Evolutionary conservation across 352 stramenopile genomes (phyloP).

Genomic region (Elongisporangium anandrum): DNA sequence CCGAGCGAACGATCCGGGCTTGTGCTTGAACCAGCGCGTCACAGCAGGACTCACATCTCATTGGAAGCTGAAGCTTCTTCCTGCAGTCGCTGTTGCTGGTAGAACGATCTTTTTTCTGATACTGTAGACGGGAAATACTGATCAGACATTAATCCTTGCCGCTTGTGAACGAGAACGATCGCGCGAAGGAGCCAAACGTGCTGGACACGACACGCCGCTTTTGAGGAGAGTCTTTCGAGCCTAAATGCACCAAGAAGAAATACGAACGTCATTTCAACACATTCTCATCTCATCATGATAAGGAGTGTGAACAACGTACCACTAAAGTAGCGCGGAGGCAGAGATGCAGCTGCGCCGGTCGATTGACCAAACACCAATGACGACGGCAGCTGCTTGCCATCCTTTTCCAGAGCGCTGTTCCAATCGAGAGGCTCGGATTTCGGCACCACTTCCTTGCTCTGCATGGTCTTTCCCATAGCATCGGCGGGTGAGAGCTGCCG

Average conservation of each 20-base stretch:
- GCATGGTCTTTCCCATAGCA: neutral
- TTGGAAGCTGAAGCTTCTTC: neutral
- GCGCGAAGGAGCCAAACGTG: constrained; percentile 70
- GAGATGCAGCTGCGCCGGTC: constrained; percentile 1
- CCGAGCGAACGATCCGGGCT: neutral
- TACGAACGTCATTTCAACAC: neutral
- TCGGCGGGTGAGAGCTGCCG: neutral
- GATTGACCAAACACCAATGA: neutral
- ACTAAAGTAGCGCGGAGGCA: constrained; percentile 71
- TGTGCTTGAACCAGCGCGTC: neutral
- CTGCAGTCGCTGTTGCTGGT: neutral
- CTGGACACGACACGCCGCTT: constrained; percentile 78
- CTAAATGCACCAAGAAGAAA: constrained; percentile 1
- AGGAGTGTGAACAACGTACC: constrained; percentile 6
- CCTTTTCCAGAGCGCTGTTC: neutral
- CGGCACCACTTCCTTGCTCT: neutral
- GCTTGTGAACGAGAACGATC: constrained; percentile 67
- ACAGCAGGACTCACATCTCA: neutral
- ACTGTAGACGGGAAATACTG: neutral
- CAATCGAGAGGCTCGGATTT: neutral
- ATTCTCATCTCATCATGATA: neutral
- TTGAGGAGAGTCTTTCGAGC: constrained; percentile 37
- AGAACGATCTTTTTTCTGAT: neutral
- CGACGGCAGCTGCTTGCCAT: neutral
- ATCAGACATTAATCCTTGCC: neutral